These are phyloP conservation scores for Claviceps sp. DNA, from an alignment of 2,329 filamentous ascomycete genomes.

Conservation along the genomic window DNA sequence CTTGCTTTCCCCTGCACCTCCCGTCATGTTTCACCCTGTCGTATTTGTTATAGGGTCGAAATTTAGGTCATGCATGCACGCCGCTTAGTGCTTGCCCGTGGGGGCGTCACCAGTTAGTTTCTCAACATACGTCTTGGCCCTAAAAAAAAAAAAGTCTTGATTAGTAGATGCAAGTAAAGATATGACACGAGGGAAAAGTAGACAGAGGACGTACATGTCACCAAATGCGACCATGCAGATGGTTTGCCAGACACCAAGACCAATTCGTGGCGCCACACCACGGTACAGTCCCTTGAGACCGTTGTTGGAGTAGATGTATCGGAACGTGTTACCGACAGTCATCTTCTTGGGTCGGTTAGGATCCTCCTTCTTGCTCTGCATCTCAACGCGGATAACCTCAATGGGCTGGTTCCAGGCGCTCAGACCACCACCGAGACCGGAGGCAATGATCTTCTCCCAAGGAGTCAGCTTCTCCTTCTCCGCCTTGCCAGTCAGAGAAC, in stretches of 20 bases:
- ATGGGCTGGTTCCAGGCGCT: conserved; percentile 99
- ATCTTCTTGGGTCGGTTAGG: conserved; percentile 98
- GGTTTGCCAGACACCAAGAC: conserved; percentile 95
- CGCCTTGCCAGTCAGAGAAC: conserved; percentile 63
- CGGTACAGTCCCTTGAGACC: conserved; percentile 89
- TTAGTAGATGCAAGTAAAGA: background rate
- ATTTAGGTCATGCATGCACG: background rate
- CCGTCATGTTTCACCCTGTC: too few relatives aligned
- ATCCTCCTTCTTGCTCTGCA: conserved; percentile 98
- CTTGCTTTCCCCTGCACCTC: too few relatives aligned
- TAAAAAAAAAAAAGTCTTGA: conserved; percentile 14
- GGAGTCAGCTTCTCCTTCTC: conserved; percentile 64
- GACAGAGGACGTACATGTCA: conserved; percentile 62
- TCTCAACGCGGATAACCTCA: conserved; percentile 98
- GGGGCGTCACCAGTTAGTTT: conserved; percentile 50
- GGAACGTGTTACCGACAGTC: conserved; percentile 76
- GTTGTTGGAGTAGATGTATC: conserved; percentile 84
- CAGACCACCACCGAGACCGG: conserved; percentile 79
- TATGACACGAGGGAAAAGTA: conserved; percentile 1
- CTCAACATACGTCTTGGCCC: conserved; percentile 55
- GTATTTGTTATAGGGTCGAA: background rate
- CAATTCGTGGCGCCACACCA: conserved; percentile 86
- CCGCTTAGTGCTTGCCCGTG: conserved; percentile 51
- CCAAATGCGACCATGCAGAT: conserved; percentile 99
- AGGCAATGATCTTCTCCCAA: conserved; percentile 79